Conservation (phyloP, 495 filamentous ascomycete species). For the Neurospora sp. region DNA sequence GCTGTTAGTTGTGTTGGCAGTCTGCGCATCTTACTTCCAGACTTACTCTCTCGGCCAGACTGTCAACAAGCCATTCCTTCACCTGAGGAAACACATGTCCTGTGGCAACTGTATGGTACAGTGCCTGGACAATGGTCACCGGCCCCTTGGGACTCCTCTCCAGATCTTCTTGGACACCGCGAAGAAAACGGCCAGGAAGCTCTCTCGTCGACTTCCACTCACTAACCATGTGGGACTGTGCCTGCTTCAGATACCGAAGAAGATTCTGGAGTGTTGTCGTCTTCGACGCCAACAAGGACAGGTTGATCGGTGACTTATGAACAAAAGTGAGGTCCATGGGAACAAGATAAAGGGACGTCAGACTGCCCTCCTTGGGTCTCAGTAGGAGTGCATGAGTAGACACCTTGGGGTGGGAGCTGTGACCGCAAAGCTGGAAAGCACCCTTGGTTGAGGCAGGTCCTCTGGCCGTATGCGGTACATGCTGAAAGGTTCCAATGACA, state of each 20-base stretch:
- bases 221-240: slow-evolving; percentile 58
- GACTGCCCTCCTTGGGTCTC: slow-evolving; percentile 18
- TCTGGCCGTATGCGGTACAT: slow-evolving; percentile 10
- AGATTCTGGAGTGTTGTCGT: slow-evolving; percentile 80
- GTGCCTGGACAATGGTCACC: slow-evolving; percentile 54
- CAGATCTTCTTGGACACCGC: slow-evolving; percentile 59
- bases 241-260: slow-evolving; percentile 68
- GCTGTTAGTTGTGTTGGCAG: not conserved
- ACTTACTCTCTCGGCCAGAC: slow-evolving; percentile 69
- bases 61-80: slow-evolving; percentile 83
- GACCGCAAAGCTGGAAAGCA: slow-evolving; percentile 37
- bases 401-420: slow-evolving; percentile 62
- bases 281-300: slow-evolving; percentile 75
- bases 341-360: slow-evolving; percentile 45
- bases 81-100: slow-evolving; percentile 68
- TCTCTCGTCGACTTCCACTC: slow-evolving; percentile 80
- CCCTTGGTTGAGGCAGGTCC: not conserved
- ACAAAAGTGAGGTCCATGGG: slow-evolving; percentile 80
- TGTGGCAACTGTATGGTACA: slow-evolving; percentile 80
- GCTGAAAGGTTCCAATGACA: slow-evolving; percentile 58
- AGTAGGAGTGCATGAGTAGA: slow-evolving; percentile 70
- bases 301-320: slow-evolving; percentile 62
- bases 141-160: slow-evolving; percentile 25
- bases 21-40: not conserved
- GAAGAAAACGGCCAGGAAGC: slow-evolving; percentile 63